Evolutionary conservation across 352 stramenopile species (phyloP).

Genomic region (Phytophthora pisi): DNA sequence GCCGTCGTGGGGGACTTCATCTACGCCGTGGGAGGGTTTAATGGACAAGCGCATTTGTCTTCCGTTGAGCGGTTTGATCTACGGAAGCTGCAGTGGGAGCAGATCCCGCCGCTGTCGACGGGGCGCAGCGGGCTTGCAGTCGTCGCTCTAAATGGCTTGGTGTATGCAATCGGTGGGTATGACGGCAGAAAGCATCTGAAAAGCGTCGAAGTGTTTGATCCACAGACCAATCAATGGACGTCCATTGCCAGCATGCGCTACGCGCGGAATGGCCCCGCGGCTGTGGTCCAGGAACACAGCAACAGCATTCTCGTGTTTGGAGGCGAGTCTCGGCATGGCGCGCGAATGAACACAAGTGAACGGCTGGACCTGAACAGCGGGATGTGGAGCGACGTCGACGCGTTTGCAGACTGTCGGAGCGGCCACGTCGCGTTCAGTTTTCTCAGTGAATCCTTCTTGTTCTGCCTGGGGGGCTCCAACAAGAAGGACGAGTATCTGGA

Average conservation of each 20-base stretch:
- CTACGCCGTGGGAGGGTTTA: constrained; percentile 75
- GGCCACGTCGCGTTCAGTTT: constrained; percentile 68
- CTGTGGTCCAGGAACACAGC: constrained; percentile 47
- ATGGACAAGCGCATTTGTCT: constrained; percentile 61
- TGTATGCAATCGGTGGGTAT: constrained; percentile 77
- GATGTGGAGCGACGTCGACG: constrained; percentile 55
- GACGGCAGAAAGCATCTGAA: constrained; percentile 69
- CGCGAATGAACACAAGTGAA: constrained; percentile 71
- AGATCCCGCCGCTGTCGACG: constrained; percentile 51
- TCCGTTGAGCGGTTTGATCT: constrained; percentile 67
- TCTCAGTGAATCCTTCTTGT: constrained; percentile 71
- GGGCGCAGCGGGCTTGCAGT: constrained; percentile 67
- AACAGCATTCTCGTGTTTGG: constrained; percentile 72
- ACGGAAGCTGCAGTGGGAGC: constrained; percentile 52
- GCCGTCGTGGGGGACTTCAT: constrained; percentile 52
- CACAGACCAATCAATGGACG: constrained; percentile 52
- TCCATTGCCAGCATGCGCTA: constrained; percentile 55
- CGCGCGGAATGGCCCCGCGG: constrained; percentile 65
- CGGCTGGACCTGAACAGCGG: constrained; percentile 46
- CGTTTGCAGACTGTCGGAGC: constrained; percentile 68
- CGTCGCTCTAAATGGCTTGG: constrained; percentile 45
- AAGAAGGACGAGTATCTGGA: constrained; percentile 81
- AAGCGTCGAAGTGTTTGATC: constrained; percentile 70
- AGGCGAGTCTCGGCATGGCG: constrained; percentile 67
- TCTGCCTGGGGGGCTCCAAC: constrained; percentile 74